These are phyloP conservation scores for Flaveria sonorensis DNA, from an alignment of 129 eudicot genomes.

Conservation along the genomic window DNA sequence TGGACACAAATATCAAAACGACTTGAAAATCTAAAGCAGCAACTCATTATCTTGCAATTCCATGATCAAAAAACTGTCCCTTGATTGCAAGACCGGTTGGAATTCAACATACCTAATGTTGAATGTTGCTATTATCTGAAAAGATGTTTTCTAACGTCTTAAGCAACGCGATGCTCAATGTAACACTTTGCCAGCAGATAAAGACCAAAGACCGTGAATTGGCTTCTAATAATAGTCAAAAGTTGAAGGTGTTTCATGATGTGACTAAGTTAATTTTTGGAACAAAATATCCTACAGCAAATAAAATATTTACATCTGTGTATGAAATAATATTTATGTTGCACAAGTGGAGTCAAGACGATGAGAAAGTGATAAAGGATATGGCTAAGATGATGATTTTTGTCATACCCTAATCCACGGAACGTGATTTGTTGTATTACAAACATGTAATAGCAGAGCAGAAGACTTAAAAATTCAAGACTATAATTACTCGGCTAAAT, in stretches of 20 bases:
- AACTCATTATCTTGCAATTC: constrained; percentile 2
- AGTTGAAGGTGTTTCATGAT: constrained; percentile 13
- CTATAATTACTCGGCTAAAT: too few species aligned
- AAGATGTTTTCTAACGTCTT: too few species aligned
- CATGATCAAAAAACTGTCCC: neutral
- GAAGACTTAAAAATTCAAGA: too few species aligned
- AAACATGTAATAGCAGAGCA: too few species aligned
- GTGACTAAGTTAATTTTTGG: neutral
- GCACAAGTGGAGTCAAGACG: neutral
- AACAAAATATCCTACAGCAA: constrained; percentile 3
- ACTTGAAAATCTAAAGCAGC: constrained; percentile 3
- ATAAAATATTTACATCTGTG: neutral
- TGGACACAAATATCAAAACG: constrained; percentile 3
- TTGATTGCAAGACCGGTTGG: too few species aligned
- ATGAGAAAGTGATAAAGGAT: neutral
- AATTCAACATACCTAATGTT: too few species aligned
- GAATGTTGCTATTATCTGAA: too few species aligned
- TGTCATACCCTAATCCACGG: too few species aligned
- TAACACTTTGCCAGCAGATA: constrained; percentile 8
- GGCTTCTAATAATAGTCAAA: constrained; percentile 2
- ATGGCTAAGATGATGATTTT: neutral
- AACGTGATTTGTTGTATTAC: too few species aligned
- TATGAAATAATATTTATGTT: constrained; percentile 9
- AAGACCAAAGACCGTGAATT: neutral
- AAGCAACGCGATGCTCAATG: neutral